Conservation (phyloP, 257 asterid genomes). For the Solanum pennellii region DNA sequence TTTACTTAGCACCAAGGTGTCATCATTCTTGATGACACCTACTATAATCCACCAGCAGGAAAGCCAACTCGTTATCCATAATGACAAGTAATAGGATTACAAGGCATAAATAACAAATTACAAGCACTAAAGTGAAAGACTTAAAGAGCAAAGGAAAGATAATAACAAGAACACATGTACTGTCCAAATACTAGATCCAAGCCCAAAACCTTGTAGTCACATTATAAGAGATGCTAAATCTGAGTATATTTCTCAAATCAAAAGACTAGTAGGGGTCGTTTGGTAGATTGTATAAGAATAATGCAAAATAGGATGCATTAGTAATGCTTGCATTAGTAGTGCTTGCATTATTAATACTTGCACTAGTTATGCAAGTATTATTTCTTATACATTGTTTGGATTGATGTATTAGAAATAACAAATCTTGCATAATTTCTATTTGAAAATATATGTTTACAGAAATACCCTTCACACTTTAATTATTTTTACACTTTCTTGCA, state of each 20-base stretch:
- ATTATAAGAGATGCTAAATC: neutral
- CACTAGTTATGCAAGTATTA: too few species aligned
- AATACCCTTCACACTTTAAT: too few species aligned
- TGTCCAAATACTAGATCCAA: neutral
- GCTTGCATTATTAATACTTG: too few species aligned
- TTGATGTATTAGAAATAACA: too few species aligned
- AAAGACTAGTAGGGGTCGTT: too few species aligned
- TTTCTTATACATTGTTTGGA: too few species aligned
- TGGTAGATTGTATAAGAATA: too few species aligned
- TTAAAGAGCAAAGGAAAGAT: neutral
- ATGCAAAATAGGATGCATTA: too few species aligned
- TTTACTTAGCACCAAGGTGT: neutral
- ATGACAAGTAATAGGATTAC: neutral
- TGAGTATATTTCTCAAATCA: neutral
- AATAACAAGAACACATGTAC: neutral
- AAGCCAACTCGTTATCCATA: neutral
- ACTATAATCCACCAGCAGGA: neutral
- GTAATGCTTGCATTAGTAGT: too few species aligned
- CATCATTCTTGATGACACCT: neutral
- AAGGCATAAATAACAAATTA: neutral
- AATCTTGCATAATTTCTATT: too few species aligned
- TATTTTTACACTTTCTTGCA: too few species aligned
- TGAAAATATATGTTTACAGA: too few species aligned
- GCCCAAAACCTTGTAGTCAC: neutral
- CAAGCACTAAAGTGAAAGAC: neutral